Percentiles rank a stretch among this genome's conserved stretches.
Conservation (phyloP, 352 stramenopile genomes). For the Phytophthora constricta region DNA sequence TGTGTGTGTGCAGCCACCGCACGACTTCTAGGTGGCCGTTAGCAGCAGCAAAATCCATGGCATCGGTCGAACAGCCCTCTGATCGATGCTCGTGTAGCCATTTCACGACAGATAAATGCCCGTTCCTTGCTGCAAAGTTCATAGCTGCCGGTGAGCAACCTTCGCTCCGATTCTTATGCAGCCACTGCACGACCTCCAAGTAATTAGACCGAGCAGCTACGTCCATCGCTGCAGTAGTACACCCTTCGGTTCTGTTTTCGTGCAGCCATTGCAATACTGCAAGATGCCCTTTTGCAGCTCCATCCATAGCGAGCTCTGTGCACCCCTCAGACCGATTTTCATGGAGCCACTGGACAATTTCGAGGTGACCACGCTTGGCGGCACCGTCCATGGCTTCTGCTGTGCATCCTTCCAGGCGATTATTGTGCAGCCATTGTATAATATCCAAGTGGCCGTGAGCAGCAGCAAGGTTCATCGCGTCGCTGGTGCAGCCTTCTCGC, state of each 20-base stretch:
- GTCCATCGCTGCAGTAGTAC: slow-evolving; percentile 30
- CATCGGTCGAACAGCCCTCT: slow-evolving; percentile 28
- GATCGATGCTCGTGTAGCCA: slow-evolving; percentile 27
- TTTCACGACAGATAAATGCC: slow-evolving; percentile 18
- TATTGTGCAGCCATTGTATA: slow-evolving; percentile 28
- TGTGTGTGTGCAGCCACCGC: not conserved
- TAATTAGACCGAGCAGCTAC: slow-evolving; percentile 25
- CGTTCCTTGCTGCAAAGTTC: slow-evolving; percentile 31
- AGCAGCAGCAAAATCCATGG: slow-evolving; percentile 26
- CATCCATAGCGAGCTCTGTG: slow-evolving; percentile 32
- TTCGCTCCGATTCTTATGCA: slow-evolving; percentile 18
- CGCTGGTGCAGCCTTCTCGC: slow-evolving; percentile 26
- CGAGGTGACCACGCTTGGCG: slow-evolving; percentile 27
- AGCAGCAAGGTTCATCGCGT: slow-evolving; percentile 32
- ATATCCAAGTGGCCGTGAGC: slow-evolving; percentile 24
- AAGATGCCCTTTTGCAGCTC: slow-evolving; percentile 31
- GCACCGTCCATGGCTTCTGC: slow-evolving; percentile 28
- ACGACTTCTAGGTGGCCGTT: slow-evolving; percentile 1
- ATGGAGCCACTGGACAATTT: slow-evolving; percentile 31
- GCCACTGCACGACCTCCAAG: slow-evolving; percentile 22
- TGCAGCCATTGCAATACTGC: slow-evolving; percentile 24
- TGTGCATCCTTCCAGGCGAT: slow-evolving; percentile 28
- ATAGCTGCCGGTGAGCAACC: slow-evolving; percentile 25
- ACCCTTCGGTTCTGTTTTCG: slow-evolving; percentile 21
- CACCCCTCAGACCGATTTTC: slow-evolving; percentile 32